Evolutionary conservation across 768 basidiomycete genomes (phyloP).

Genomic region (Russula griseocarnosa): DNA sequence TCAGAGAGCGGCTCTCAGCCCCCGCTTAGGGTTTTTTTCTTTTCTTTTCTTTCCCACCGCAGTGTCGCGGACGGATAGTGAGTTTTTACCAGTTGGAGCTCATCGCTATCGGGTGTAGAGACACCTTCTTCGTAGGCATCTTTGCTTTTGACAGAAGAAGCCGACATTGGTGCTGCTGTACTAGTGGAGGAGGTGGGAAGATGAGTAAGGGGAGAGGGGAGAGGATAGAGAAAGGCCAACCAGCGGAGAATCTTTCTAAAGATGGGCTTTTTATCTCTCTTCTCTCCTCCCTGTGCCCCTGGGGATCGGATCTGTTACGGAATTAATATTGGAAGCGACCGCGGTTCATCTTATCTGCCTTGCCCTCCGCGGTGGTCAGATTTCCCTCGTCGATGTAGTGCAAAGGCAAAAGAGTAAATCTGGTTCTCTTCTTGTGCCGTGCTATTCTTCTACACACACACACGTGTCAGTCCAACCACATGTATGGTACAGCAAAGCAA

Average conservation of each 20-base stretch:
- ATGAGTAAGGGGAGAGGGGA: background rate
- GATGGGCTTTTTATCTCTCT: background rate
- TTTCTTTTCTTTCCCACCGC: slow-evolving; percentile 30
- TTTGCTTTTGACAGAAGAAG: slow-evolving; percentile 22
- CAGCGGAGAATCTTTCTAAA: background rate
- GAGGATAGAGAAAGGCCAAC: background rate
- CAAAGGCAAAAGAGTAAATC: too few species aligned
- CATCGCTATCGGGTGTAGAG: slow-evolving; percentile 41
- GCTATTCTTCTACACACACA: too few species aligned
- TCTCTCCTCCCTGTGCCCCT: too few species aligned
- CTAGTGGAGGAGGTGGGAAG: too few species aligned
- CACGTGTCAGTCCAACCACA: too few species aligned
- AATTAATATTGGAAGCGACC: background rate
- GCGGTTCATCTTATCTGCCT: too few species aligned
- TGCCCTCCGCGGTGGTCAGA: too few species aligned
- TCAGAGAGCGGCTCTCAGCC: slow-evolving; percentile 26
- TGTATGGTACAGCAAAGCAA: too few species aligned
- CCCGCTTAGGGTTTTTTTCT: slow-evolving; percentile 30
- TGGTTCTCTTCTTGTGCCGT: too few species aligned
- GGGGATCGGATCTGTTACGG: background rate
- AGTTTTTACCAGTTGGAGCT: slow-evolving; percentile 54
- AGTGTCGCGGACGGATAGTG: slow-evolving; percentile 28
- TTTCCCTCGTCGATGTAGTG: too few species aligned
- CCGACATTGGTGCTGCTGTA: slow-evolving; percentile 15
- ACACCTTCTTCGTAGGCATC: slow-evolving; percentile 32